Evolutionary conservation across 805 yeast species (phyloP).

Genomic region (Pichia cephalocereana): DNA sequence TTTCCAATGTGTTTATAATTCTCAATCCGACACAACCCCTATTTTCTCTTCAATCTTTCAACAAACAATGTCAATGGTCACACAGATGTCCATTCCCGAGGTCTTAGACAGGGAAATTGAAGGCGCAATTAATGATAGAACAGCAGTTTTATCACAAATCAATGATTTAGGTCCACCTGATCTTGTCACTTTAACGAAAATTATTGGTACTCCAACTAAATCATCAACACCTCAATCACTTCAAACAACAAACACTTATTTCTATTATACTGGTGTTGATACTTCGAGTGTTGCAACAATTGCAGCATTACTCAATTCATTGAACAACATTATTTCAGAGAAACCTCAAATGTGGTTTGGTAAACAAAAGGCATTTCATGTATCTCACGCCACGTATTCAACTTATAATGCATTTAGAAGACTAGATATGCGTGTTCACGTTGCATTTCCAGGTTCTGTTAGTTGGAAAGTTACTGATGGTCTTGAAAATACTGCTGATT

Average conservation of each 20-base stretch:
- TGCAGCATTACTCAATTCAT: constrained; percentile 62
- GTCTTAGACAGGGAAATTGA: constrained; percentile 42
- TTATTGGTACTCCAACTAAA: constrained; percentile 19
- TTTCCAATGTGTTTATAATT: not conserved
- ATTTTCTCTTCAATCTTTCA: not conserved
- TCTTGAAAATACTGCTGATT: constrained; percentile 34
- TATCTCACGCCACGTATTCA: constrained; percentile 62
- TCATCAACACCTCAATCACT: not conserved
- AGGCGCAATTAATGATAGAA: constrained; percentile 54
- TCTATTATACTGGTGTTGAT: constrained; percentile 69
- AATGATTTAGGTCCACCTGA: constrained; percentile 69
- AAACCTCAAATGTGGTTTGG: constrained; percentile 76
- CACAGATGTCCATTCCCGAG: constrained; percentile 1
- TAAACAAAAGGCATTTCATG: constrained; percentile 58
- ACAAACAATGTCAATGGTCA: not conserved
- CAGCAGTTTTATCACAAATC: constrained; percentile 47
- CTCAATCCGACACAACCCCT: too few species aligned
- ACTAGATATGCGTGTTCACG: constrained; percentile 63
- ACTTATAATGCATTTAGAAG: constrained; percentile 52
- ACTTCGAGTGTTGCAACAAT: constrained; percentile 69
- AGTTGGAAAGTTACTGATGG: constrained; percentile 42
- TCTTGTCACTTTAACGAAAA: constrained; percentile 41
- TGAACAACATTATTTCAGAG: constrained; percentile 54
- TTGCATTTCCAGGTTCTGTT: constrained; percentile 68
- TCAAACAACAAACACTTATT: constrained; percentile 52